Base-by-base conservation (phyloP, 1,284 basidiomycete genomes). In the Ganoderma meredithae region DNA sequence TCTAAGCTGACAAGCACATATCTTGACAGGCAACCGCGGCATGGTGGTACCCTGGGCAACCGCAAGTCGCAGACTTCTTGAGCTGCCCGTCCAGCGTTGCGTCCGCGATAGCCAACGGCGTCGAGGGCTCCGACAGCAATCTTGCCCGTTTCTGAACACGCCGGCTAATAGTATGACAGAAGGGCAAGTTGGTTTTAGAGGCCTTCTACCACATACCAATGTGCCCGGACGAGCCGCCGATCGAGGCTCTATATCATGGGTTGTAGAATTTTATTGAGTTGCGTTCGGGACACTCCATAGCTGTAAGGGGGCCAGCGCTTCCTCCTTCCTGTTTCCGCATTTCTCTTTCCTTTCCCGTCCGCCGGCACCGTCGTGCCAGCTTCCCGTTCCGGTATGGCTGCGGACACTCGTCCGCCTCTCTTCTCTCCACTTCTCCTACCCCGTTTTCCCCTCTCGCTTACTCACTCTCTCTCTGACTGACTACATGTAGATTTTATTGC, bases 21-120 rank as follows among this genome's bases (percentile, higher is more conserved):
- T 36, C 36, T 19, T 67, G 64, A 4, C 60, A 86, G 85, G 83
- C 82, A 13, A 74, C 85, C 13, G 82, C 81, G 56, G 81, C 86
- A 8, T 89, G 87, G 87, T 56, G 40, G 43, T 63, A 44, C 74
- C 73, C 59, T 73, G 72, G 67, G 62, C 68, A 76, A 43, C 76
- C 70, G 3, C 67, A 71, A 8, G 69, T 78, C 17, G 73, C 76
- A 2, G 62, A 75, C 19, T 59, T 76, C n/a, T 69, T 63, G 25
- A 60, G 25, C 44, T 65, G 64, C 27, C 44, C 64, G 12, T 58
- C 36, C n/a, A 64, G 52, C 22, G 63, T 64, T 8, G 63, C 55
- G 17, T 22, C 27, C 8, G 62, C 62, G 15, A 36, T 63, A n/a
- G 62, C 52, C 15, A 40, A 41, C 2, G 40, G 59, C 8, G 40